Base-by-base conservation (phyloP, 805 yeast species). In the Metschnikowia gelsemii region DNA sequence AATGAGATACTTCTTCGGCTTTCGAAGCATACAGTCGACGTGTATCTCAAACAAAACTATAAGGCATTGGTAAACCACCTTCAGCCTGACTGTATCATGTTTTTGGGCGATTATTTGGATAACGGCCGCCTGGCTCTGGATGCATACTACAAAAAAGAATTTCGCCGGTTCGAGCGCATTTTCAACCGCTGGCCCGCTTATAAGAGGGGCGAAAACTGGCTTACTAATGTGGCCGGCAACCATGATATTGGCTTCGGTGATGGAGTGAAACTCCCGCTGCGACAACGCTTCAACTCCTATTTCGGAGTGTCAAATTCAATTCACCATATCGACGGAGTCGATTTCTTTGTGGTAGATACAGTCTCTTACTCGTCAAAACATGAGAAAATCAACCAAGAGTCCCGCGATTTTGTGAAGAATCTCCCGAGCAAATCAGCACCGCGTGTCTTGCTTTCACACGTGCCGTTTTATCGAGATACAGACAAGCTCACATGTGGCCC, bases 31-130 rank as follows among this genome's bases (percentile, higher is more conserved):
- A 70, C 74, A 3, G 73, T 62, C 12, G 75, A 70, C 42, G 48
- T 52, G 11, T 68, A 68, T 45, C 35, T 70, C 30, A 58, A 64
- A 44, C 62, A 64, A 35, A 69, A 68, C 52, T 70, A 68, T 49
- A 52, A 54, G 40, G 56, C 65, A 5, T 38, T 70, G n/a, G 53
- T 66, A 22, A 38, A 47, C 2, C 57, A 54, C 22, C 53, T 68
- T 34, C 42, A 52, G 32, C 74, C 75, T 2, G 63, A 68, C 36
- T 62, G 62, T 43, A 50, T 69, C 22, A 54, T 68, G 39, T 70
- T 69, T 47, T 50, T 70, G 43, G 75, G 75, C 8, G 75, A 70
- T 46, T 66, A 63, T 37, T 50, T 69, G 32, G 75, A 70, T 45
- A 69, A 70, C 44, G 75, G 72, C 8, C 52, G 75, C 21, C 62